These are phyloP conservation scores for Zanthoxylum bungeanum DNA, from an alignment of 345 rosid species.

Conservation along the genomic window DNA sequence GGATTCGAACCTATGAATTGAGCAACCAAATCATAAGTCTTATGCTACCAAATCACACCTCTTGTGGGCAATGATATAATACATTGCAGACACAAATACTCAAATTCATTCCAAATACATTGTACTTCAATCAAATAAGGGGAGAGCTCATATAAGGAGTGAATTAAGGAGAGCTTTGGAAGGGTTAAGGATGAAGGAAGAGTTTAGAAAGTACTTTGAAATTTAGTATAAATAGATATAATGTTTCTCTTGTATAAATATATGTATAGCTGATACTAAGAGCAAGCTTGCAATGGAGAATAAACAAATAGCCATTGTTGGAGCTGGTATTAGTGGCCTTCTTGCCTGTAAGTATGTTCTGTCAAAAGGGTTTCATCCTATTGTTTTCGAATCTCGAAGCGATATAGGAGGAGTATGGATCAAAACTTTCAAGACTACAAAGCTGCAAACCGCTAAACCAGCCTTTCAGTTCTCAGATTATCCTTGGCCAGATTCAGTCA, in stretches of 20 bases:
- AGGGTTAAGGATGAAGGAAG: too few species aligned
- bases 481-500: constrained; percentile 40
- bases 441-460: constrained; percentile 28
- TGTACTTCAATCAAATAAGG: too few species aligned
- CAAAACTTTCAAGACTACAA: constrained; percentile 23
- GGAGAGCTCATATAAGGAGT: too few species aligned
- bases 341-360: constrained; percentile 31
- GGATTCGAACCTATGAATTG: too few species aligned
- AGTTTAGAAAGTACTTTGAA: too few species aligned
- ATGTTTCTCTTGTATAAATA: background rate
- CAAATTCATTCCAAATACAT: too few species aligned
- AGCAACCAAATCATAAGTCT: too few species aligned
- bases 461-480: constrained; percentile 36
- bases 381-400: constrained; percentile 26
- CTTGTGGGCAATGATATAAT: too few species aligned
- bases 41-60: too few species aligned
- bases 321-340: constrained; percentile 35
- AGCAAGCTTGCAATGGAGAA: constrained; percentile 6
- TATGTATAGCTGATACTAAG: background rate
- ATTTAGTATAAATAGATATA: too few species aligned
- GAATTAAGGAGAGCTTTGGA: too few species aligned
- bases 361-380: constrained; percentile 25
- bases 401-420: constrained; percentile 34
- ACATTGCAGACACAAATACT: too few species aligned
- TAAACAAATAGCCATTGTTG: constrained; percentile 20